Percentiles rank a stretch among this genome's conserved stretches.
Conservation (phyloP, 2,329 filamentous ascomycete genomes). For the Triangularia setosa region DNA sequence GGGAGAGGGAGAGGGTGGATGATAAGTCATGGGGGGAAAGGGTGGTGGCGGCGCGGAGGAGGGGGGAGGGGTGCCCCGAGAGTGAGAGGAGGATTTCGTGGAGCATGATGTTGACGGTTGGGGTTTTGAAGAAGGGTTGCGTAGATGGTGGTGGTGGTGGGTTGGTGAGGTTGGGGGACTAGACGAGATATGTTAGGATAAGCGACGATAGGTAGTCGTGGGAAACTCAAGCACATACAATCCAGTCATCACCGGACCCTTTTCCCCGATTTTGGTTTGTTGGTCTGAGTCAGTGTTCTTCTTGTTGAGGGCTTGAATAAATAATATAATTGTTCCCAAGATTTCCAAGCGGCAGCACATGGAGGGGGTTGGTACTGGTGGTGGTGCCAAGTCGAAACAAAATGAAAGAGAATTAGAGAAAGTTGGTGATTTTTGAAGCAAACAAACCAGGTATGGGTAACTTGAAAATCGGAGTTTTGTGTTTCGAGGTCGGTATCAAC, state of each 20-base stretch:
- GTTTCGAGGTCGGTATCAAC: background rate
- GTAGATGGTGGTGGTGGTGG: background rate
- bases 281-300: conserved; percentile 26
- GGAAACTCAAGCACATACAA: background rate
- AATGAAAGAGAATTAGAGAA: background rate
- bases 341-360: conserved; percentile 54
- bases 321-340: conserved; percentile 47
- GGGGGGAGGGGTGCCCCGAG: conserved; percentile 86
- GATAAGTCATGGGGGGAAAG: background rate
- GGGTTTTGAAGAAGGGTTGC: background rate
- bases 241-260: conserved; percentile 5
- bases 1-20: conserved; percentile 51
- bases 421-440: background rate
- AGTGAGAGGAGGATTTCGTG: conserved; percentile 97
- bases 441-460: background rate
- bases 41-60: conserved; percentile 60
- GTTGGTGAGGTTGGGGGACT: background rate
- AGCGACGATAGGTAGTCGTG: no score
- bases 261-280: conserved; percentile 10
- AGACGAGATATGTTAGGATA: background rate
- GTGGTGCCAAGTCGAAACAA: background rate
- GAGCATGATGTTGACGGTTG: conserved; percentile 54
- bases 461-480: background rate
- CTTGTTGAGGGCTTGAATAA: conserved; percentile 39
- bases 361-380: background rate